Conservation (phyloP, 306 rosid species). For the Styphnolobium japonicum region DNA sequence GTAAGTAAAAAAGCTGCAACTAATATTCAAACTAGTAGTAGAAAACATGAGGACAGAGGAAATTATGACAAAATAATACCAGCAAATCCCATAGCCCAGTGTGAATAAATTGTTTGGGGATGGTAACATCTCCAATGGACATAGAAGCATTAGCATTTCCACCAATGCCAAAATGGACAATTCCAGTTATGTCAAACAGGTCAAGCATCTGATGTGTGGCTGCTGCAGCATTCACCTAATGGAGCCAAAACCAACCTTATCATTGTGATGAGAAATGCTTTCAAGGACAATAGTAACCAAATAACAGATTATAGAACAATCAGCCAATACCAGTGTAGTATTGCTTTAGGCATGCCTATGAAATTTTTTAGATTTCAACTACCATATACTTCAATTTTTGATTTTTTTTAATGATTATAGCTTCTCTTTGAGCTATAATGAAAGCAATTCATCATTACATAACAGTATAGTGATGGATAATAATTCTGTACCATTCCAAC, state of each 20-base stretch:
- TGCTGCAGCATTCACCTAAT: constrained; percentile 48
- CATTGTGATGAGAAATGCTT: neutral
- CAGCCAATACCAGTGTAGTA: no score
- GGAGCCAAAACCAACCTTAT: neutral
- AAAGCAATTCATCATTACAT: no score
- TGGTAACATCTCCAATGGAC: constrained; percentile 51
- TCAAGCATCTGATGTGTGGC: constrained; percentile 56
- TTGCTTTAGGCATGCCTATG: no score
- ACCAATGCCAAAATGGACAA: constrained; percentile 52
- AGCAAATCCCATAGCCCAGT: constrained; percentile 52
- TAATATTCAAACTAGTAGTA: neutral
- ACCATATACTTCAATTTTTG: no score
- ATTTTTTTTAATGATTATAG: no score
- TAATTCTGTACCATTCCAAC: constrained; percentile 31
- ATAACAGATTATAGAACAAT: no score
- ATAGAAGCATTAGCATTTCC: constrained; percentile 48
- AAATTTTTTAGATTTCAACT: no score
- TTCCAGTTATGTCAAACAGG: constrained; percentile 40
- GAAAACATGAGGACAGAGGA: neutral
- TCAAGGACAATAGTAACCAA: neutral
- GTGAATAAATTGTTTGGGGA: constrained; percentile 40
- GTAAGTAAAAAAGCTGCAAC: neutral
- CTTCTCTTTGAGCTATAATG: no score
- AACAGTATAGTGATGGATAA: neutral
- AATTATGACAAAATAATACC: constrained; percentile 18